These are phyloP conservation scores for Plasmopara viticola DNA, from an alignment of 352 stramenopile genomes.

Conservation along the genomic window DNA sequence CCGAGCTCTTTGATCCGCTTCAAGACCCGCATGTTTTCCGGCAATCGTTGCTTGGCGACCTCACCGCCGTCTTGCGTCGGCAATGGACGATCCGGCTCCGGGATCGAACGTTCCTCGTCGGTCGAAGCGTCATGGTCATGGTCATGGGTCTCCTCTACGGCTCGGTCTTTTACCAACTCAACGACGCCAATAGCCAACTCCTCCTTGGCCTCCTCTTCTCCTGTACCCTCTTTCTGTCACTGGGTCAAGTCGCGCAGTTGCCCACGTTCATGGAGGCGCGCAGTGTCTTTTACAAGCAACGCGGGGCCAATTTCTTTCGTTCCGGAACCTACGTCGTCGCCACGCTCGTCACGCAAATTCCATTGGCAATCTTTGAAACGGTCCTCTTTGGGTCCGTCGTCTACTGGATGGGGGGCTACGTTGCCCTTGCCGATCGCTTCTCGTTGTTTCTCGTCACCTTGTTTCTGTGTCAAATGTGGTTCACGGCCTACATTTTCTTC, in stretches of 20 bases:
- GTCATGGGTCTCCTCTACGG: slow-evolving; percentile 62
- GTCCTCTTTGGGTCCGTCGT: slow-evolving; percentile 77
- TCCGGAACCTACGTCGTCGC: slow-evolving; percentile 75
- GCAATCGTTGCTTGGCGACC: slow-evolving; percentile 38
- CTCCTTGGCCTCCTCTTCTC: slow-evolving; percentile 87
- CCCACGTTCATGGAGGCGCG: slow-evolving; percentile 69
- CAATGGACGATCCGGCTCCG: slow-evolving; percentile 62
- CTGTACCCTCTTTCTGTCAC: slow-evolving; percentile 74
- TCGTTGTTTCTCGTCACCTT: slow-evolving; percentile 54
- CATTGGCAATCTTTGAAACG: slow-evolving; percentile 58
- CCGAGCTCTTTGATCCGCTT: slow-evolving; percentile 14
- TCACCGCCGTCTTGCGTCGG: slow-evolving; percentile 35
- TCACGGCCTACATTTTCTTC: slow-evolving; percentile 68
- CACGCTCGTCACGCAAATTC: slow-evolving; percentile 35
- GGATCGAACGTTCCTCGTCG: slow-evolving; percentile 44
- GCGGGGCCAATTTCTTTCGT: slow-evolving; percentile 84
- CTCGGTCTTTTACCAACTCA: slow-evolving; percentile 57
- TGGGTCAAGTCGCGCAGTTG: slow-evolving; percentile 76
- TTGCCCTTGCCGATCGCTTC: slow-evolving; percentile 31
- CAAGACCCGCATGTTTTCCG: slow-evolving; percentile 28
- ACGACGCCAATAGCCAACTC: slow-evolving; percentile 44
- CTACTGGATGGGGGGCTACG: slow-evolving; percentile 87
- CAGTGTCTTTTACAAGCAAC: slow-evolving; percentile 85
- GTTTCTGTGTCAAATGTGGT: slow-evolving; percentile 62
- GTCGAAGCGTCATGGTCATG: slow-evolving; percentile 44